phyloP scores from a whole-genome alignment of 176 grass and related monocot species.

The Bolboschoenus planiculmis region DNA sequence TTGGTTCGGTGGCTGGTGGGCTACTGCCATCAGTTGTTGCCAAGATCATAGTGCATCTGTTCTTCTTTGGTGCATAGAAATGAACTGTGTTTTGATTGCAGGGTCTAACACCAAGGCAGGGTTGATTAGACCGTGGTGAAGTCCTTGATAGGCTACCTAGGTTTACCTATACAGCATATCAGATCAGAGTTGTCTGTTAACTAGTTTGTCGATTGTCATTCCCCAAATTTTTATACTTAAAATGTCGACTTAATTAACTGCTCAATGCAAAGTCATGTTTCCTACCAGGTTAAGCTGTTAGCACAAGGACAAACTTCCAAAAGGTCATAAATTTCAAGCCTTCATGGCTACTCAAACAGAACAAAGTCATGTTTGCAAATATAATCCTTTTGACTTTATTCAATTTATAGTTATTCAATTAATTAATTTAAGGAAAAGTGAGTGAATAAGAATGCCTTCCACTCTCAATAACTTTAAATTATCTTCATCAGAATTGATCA shows the following conservation, averaged over 20 bases:
- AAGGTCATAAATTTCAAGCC: neutral
- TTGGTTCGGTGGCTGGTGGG: slow-evolving; percentile 9
- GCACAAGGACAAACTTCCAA: neutral
- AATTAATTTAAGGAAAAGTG: neutral
- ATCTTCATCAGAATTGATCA: neutral
- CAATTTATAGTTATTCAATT: neutral
- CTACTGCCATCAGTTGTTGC: slow-evolving; percentile 40
- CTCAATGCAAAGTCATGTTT: neutral
- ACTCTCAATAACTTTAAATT: too few species aligned
- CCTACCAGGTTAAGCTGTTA: neutral
- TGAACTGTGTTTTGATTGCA: slow-evolving; percentile 23
- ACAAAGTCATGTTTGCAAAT: neutral
- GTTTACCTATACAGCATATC: slow-evolving; percentile 19
- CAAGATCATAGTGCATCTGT: slow-evolving; percentile 25
- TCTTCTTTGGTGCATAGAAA: slow-evolving; percentile 14
- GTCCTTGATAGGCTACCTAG: slow-evolving; percentile 26
- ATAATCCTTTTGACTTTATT: neutral
- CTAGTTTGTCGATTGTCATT: neutral
- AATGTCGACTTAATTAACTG: neutral
- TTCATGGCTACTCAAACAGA: neutral
- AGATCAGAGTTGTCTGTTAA: neutral
- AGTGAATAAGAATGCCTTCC: neutral
- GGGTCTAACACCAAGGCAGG: slow-evolving; percentile 29
- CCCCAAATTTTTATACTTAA: neutral
- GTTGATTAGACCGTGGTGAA: slow-evolving; percentile 34